These are phyloP conservation scores for Omphalotus guepiniiformis DNA, from an alignment of 768 basidiomycete genomes.

Conservation along the genomic window DNA sequence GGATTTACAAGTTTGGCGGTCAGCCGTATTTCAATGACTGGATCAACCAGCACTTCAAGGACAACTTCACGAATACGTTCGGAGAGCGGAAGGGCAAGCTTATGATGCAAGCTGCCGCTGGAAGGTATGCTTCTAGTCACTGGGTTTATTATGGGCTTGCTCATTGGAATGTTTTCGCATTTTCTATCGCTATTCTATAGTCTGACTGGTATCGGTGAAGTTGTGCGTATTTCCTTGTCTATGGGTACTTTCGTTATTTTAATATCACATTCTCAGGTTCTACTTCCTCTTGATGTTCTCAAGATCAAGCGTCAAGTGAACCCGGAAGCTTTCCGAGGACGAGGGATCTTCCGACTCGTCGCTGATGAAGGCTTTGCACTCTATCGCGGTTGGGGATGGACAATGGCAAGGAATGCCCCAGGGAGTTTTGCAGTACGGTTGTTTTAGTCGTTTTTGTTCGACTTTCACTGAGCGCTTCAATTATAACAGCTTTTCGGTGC, in stretches of 20 bases:
- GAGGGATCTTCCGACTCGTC: slow-evolving; percentile 86
- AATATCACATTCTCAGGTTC: too few species aligned
- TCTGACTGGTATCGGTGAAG: slow-evolving; percentile 88
- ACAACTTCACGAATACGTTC: slow-evolving; percentile 76
- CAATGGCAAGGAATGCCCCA: slow-evolving; percentile 95
- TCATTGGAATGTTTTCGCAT: neutral
- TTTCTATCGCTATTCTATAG: slow-evolving; percentile 27
- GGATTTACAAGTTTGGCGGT: slow-evolving; percentile 97
- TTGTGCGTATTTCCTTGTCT: slow-evolving; percentile 46
- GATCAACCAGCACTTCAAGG: slow-evolving; percentile 77
- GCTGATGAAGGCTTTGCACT: slow-evolving; percentile 87
- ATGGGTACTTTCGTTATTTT: neutral
- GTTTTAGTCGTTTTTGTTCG: neutral
- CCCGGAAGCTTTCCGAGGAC: slow-evolving; percentile 95
- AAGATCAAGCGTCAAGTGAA: slow-evolving; percentile 99
- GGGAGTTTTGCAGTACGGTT: slow-evolving; percentile 85
- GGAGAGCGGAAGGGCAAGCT: slow-evolving; percentile 95
- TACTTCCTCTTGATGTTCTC: slow-evolving; percentile 94
- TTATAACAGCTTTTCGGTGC: slow-evolving; percentile 90
- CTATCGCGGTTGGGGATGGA: slow-evolving; percentile 99
- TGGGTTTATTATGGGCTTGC: neutral
- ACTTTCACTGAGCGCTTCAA: neutral
- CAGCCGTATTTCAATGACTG: slow-evolving; percentile 98
- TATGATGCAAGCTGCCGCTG: slow-evolving; percentile 92
- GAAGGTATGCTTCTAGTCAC: slow-evolving; percentile 54